Conservation (phyloP, 495 filamentous ascomycete genomes). For the Mytilinidion resinicola region DNA sequence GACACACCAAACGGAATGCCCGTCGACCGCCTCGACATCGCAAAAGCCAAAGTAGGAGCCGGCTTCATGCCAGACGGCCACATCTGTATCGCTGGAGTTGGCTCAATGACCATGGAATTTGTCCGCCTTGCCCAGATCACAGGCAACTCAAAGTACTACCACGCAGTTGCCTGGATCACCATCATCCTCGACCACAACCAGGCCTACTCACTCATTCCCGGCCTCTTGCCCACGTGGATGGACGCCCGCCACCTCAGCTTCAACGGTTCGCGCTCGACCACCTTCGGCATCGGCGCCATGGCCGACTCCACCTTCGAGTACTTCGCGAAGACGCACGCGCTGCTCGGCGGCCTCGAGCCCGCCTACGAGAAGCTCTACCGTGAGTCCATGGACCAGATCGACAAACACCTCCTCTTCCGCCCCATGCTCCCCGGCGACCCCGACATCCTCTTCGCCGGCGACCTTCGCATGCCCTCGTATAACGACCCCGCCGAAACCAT, state of each 20-base stretch:
- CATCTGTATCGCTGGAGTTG: slow-evolving; percentile 32
- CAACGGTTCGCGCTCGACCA: neutral
- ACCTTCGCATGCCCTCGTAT: slow-evolving; percentile 22
- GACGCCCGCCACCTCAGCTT: slow-evolving; percentile 18
- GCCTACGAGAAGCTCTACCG: slow-evolving; percentile 27
- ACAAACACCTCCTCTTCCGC: slow-evolving; percentile 33
- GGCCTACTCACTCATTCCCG: slow-evolving; percentile 33
- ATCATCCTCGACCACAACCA: slow-evolving; percentile 32
- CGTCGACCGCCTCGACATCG: slow-evolving; percentile 16
- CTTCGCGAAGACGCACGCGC: slow-evolving; percentile 45
- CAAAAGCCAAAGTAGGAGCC: slow-evolving; percentile 29
- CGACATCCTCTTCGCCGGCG: slow-evolving; percentile 35
- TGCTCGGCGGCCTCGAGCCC: slow-evolving; percentile 32
- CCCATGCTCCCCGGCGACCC: slow-evolving; percentile 34
- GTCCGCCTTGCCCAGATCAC: slow-evolving; percentile 37
- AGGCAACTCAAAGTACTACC: slow-evolving; percentile 35
- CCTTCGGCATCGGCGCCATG: slow-evolving; percentile 36
- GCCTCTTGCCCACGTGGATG: slow-evolving; percentile 35
- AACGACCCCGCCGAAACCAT: neutral
- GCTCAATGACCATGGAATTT: slow-evolving; percentile 40
- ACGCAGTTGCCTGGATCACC: slow-evolving; percentile 35
- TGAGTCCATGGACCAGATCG: slow-evolving; percentile 32
- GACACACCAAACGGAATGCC: slow-evolving; percentile 39
- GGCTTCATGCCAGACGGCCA: slow-evolving; percentile 33
- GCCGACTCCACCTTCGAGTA: slow-evolving; percentile 39